These are phyloP conservation scores for Raffaelea arxii DNA, from an alignment of 2,329 filamentous ascomycete species.

Conservation along the genomic window DNA sequence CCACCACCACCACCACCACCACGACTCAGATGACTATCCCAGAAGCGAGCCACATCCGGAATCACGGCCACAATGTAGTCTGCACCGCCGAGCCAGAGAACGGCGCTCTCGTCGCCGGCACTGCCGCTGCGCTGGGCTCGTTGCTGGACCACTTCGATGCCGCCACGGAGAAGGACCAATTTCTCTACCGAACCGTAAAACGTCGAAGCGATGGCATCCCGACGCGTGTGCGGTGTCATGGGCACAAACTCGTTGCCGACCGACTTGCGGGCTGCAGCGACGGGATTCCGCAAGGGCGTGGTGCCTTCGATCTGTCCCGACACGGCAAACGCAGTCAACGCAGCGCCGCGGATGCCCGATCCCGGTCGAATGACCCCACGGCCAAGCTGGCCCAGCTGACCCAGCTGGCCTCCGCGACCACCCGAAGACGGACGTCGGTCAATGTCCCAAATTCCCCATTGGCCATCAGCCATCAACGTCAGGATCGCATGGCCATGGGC, in stretches of 20 bases:
- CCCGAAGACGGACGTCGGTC: conserved; percentile 43
- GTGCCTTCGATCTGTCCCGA: conserved; percentile 53
- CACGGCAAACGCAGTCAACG: conserved; percentile 46
- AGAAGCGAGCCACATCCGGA: conserved; percentile 44
- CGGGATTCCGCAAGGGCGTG: conserved; percentile 38
- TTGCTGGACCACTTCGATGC: conserved; percentile 39
- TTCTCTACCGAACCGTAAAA: conserved; percentile 37
- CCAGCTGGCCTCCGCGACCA: conserved; percentile 13
- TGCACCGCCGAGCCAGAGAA: conserved; percentile 45
- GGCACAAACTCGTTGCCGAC: conserved; percentile 44
- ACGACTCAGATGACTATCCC: conserved; percentile 48
- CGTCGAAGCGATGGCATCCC: conserved; percentile 38
- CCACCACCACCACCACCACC: conserved; percentile 30
- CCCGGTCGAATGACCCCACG: conserved; percentile 31
- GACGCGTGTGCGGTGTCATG: conserved; percentile 53
- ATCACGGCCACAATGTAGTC: conserved; percentile 48
- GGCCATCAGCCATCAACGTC: conserved; percentile 49
- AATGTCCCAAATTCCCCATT: conserved; percentile 61
- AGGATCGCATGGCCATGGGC: conserved; percentile 49
- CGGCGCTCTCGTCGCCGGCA: conserved; percentile 41
- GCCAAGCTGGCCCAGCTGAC: conserved; percentile 33
- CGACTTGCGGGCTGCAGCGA: conserved; percentile 23
- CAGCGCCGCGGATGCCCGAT: conserved; percentile 45
- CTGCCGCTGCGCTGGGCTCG: conserved; percentile 29
- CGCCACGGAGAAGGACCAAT: conserved; percentile 40